phyloP scores from a whole-genome alignment of 306 rosid genomes.

The Rosa persica region DNA sequence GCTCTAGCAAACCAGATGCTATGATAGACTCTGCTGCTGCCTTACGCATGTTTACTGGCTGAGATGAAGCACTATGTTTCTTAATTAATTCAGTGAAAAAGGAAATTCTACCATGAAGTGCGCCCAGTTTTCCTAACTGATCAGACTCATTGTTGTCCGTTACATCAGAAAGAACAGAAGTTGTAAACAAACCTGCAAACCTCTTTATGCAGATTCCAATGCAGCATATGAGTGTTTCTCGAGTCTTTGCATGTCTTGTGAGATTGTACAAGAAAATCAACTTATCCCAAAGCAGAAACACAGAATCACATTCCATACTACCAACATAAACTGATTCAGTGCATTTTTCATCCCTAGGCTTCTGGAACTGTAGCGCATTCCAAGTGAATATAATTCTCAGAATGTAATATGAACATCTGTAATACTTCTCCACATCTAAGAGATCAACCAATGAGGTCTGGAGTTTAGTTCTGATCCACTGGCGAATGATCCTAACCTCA shows the following conservation, averaged over 20 bases:
- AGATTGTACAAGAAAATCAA: slow-evolving; percentile 56
- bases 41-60: slow-evolving; percentile 70
- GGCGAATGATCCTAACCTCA: slow-evolving; percentile 48
- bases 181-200: slow-evolving; percentile 47
- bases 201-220: slow-evolving; percentile 72
- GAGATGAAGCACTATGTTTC: slow-evolving; percentile 63
- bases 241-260: slow-evolving; percentile 76
- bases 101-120: slow-evolving; percentile 51
- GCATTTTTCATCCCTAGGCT: slow-evolving; percentile 35
- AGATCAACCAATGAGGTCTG: slow-evolving; percentile 59
- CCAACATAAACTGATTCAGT: slow-evolving; percentile 57
- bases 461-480: slow-evolving; percentile 64
- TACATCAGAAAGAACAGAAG: slow-evolving; percentile 40
- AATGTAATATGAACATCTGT: slow-evolving; percentile 67
- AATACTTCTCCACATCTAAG: slow-evolving; percentile 66
- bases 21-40: slow-evolving; percentile 75
- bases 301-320: slow-evolving; percentile 60
- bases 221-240: slow-evolving; percentile 67
- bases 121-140: slow-evolving; percentile 30
- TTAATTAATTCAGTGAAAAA: slow-evolving; percentile 54
- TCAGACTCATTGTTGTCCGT: slow-evolving; percentile 30
- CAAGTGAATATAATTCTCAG: slow-evolving; percentile 70
- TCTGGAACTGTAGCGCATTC: slow-evolving; percentile 74
- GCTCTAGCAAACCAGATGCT: slow-evolving; percentile 88
- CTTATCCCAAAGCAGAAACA: slow-evolving; percentile 74